phyloP scores from a whole-genome alignment of 345 rosid genomes.

The Syzygium jambos region DNA sequence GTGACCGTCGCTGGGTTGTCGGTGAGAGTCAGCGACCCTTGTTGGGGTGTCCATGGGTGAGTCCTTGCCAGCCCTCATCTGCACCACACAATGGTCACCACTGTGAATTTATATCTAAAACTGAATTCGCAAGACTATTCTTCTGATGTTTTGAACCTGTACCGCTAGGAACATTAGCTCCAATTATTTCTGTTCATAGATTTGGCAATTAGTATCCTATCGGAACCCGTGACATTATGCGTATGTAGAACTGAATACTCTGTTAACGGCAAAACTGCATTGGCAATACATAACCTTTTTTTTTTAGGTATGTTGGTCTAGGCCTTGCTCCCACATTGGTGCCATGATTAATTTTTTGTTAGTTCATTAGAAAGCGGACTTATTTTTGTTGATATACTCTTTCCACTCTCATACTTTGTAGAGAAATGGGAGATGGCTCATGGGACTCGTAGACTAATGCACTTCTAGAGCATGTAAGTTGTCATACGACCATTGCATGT shows the following conservation, averaged over 20 bases:
- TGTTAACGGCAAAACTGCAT: not conserved
- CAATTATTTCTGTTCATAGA: not conserved
- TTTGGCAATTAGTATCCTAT: not conserved
- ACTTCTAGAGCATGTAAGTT: conserved; percentile 53
- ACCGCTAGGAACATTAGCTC: not conserved
- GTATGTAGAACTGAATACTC: not conserved
- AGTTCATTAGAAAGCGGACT: not conserved
- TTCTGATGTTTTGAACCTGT: not conserved
- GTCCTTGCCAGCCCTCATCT: not conserved
- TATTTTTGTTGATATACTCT: not conserved
- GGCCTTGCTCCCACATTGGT: not conserved
- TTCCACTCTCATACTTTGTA: not conserved
- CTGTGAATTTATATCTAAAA: not conserved
- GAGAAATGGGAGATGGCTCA: conserved; percentile 77
- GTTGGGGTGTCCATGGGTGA: not conserved
- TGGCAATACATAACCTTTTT: not conserved
- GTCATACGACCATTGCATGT: not conserved
- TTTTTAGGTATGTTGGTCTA: not conserved
- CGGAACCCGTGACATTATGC: not conserved
- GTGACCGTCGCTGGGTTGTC: no score
- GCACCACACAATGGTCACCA: not conserved
- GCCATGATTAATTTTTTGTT: not conserved
- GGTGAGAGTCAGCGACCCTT: not conserved
- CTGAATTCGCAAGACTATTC: not conserved
- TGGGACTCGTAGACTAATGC: conserved; percentile 89